These are phyloP conservation scores for Elongisporangium anandrum DNA, from an alignment of 352 stramenopile species.

Conservation along the genomic window DNA sequence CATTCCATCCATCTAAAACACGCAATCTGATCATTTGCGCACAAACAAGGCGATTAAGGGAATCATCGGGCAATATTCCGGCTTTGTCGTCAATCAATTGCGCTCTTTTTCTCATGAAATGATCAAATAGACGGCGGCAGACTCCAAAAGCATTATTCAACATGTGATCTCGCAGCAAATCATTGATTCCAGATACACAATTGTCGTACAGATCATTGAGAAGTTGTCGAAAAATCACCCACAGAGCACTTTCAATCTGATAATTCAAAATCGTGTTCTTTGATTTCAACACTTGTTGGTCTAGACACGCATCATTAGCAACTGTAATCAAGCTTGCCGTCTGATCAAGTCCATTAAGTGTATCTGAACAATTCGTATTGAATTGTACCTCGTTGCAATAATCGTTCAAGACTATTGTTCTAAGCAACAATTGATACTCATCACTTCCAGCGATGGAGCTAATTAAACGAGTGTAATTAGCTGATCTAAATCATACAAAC, in stretches of 20 bases:
- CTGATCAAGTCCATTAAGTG: slow-evolving; percentile 4
- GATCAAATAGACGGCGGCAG: slow-evolving; percentile 1
- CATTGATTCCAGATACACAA: neutral
- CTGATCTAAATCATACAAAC: neutral
- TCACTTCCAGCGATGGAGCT: neutral
- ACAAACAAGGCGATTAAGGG: slow-evolving; percentile 18
- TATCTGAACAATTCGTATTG: neutral
- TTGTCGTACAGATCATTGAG: neutral
- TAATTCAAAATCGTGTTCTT: slow-evolving; percentile 1
- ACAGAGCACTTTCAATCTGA: slow-evolving; percentile 7
- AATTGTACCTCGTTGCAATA: slow-evolving; percentile 3
- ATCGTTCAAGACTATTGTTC: slow-evolving; percentile 10
- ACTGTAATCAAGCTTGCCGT: slow-evolving; percentile 6
- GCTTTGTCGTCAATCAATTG: neutral
- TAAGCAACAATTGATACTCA: slow-evolving; percentile 1
- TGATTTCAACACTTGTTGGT: neutral
- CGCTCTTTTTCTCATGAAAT: neutral
- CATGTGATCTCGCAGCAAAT: neutral
- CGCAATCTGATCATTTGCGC: slow-evolving; percentile 8
- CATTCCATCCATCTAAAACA: slow-evolving; percentile 11
- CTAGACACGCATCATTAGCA: neutral
- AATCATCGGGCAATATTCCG: slow-evolving; percentile 4
- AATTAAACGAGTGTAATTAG: neutral
- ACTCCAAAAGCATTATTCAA: neutral
- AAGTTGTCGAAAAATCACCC: slow-evolving; percentile 4